Percentiles rank a stretch among this genome's conserved stretches.
These are phyloP conservation scores for Tanacetum coccineum DNA, from an alignment of 129 eudicot genomes.

Conservation along the genomic window DNA sequence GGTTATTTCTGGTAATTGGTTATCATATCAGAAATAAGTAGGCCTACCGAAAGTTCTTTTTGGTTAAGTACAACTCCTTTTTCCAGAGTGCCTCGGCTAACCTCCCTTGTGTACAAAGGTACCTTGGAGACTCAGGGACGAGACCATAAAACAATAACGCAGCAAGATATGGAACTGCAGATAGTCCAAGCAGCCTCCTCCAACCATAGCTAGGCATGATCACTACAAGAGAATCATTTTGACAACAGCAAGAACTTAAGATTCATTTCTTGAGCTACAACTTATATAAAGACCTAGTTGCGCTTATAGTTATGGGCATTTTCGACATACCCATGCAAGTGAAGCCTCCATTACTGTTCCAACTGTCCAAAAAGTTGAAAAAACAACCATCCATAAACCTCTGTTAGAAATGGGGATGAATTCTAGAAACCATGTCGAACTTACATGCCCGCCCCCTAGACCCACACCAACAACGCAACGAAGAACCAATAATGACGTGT, in stretches of 20 bases:
- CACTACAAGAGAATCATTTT: too few species aligned
- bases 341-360: conserved; percentile 77
- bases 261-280: too few species aligned
- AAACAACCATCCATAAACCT: conserved; percentile 74
- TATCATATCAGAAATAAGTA: too few species aligned
- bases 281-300: too few species aligned
- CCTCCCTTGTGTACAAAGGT: too few species aligned
- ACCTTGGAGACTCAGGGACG: conserved; percentile 68
- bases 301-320: too few species aligned
- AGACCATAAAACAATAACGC: conserved; percentile 42
- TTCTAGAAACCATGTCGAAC: conserved; percentile 69
- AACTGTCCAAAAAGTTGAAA: conserved; percentile 69
- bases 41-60: too few species aligned
- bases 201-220: too few species aligned
- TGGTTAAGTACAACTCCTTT: conserved; percentile 48
- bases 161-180: too few species aligned
- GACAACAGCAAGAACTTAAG: too few species aligned
- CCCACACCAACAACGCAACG: conserved; percentile 71
- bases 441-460: conserved; percentile 77
- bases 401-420: conserved; percentile 66
- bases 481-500: conserved; percentile 42
- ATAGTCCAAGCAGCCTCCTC: too few species aligned
- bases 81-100: conserved; percentile 38
- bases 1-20: too few species aligned
- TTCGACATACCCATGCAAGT: conserved; percentile 57